Conservation (phyloP, 75 land plant species). For the Azolla pinnata region DNA sequence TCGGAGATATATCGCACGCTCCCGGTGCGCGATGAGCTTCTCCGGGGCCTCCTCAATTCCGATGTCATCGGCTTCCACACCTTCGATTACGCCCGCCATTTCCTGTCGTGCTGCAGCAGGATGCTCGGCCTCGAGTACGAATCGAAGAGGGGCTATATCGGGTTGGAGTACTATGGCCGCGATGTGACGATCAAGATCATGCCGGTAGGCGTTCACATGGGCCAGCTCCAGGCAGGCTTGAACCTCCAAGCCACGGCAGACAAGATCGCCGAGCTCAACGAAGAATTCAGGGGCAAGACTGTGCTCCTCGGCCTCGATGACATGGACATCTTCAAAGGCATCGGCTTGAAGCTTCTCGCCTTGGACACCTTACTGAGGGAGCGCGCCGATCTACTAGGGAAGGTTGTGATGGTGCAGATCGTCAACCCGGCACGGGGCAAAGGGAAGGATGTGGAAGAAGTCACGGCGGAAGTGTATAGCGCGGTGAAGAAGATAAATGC, state of each 20-base stretch:
- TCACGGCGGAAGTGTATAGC: slow-evolving; percentile 35
- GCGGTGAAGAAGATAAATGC: slow-evolving; percentile 42
- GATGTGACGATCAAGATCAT: slow-evolving; percentile 69
- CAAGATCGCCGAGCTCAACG: slow-evolving; percentile 37
- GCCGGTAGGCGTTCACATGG: slow-evolving; percentile 69
- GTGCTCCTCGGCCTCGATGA: slow-evolving; percentile 67
- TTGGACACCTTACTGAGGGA: slow-evolving; percentile 50
- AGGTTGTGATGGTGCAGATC: slow-evolving; percentile 63
- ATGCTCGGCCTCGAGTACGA: slow-evolving; percentile 67
- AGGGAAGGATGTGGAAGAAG: slow-evolving; percentile 65
- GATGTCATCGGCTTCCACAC: slow-evolving; percentile 77
- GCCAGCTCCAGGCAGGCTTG: slow-evolving; percentile 48
- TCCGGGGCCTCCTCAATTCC: slow-evolving; percentile 56
- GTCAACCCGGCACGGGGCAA: slow-evolving; percentile 72
- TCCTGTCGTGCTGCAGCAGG: slow-evolving; percentile 58
- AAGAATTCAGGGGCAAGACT: slow-evolving; percentile 33
- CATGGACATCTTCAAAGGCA: slow-evolving; percentile 78
- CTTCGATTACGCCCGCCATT: slow-evolving; percentile 56
- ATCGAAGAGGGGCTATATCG: slow-evolving; percentile 66
- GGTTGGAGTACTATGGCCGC: slow-evolving; percentile 68
- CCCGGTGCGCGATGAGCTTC: slow-evolving; percentile 60
- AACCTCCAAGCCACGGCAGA: slow-evolving; percentile 39
- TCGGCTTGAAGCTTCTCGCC: slow-evolving; percentile 66
- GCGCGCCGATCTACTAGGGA: slow-evolving; percentile 47
- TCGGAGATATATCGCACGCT: slow-evolving; percentile 70